phyloP scores from a whole-genome alignment of 768 basidiomycete species.

The Boletus rex-veris region DNA sequence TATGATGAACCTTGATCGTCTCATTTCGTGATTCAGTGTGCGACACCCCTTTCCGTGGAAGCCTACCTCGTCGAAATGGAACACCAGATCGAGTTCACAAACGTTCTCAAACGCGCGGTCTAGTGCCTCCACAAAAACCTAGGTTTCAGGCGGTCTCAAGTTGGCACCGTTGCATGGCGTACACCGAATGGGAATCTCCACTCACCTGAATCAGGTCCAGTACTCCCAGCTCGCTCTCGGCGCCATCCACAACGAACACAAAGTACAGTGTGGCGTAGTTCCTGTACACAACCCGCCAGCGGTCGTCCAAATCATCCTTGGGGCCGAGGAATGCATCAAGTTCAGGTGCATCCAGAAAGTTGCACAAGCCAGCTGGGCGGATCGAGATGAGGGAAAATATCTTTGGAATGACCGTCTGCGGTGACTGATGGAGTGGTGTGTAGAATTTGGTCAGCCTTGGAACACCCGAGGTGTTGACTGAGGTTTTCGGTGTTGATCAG shows the following conservation, averaged over 20 bases:
- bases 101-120: conserved; percentile 98
- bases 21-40: conserved; percentile 1
- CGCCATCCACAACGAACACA: conserved; percentile 93
- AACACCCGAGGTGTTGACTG: conserved; percentile 92
- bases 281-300: conserved; percentile 87
- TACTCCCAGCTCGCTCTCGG: conserved; percentile 95
- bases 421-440: conserved; percentile 60
- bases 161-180: background rate
- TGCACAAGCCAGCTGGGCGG: conserved; percentile 82
- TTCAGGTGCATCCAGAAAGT: conserved; percentile 93
- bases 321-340: conserved; percentile 69
- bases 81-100: conserved; percentile 96
- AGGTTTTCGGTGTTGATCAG: conserved; percentile 19
- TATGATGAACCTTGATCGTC: conserved; percentile 70
- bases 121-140: conserved; percentile 95
- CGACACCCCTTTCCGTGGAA: background rate
- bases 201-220: conserved; percentile 93
- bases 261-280: conserved; percentile 97
- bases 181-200: background rate
- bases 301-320: conserved; percentile 49
- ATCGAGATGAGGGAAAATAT: conserved; percentile 87
- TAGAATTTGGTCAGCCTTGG: conserved; percentile 87
- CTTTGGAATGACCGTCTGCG: conserved; percentile 73
- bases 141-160: background rate
- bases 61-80: conserved; percentile 94